phyloP scores from a whole-genome alignment of 2,329 filamentous ascomycete species.

The Elsinoe fawcettii region DNA sequence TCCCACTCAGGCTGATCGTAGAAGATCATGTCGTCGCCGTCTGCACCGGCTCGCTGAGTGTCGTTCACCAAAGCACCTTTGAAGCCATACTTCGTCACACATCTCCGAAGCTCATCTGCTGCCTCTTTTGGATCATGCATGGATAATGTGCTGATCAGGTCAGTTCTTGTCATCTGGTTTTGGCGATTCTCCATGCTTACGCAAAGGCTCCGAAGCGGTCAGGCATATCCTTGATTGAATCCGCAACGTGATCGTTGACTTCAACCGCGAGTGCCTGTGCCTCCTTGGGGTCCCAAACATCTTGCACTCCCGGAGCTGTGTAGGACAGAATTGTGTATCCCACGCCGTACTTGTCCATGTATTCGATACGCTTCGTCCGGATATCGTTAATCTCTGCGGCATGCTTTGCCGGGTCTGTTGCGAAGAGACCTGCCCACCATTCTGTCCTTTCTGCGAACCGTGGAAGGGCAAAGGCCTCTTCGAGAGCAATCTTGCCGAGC shows the following conservation, averaged over 20 bases:
- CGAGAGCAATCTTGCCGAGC: slow-evolving; percentile 54
- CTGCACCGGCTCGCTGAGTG: slow-evolving; percentile 47
- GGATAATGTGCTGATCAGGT: slow-evolving; percentile 23
- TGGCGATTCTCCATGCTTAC: slow-evolving; percentile 16
- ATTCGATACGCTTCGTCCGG: slow-evolving; percentile 36
- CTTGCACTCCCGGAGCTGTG: slow-evolving; percentile 43
- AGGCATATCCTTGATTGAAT: slow-evolving; percentile 35
- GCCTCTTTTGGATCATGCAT: slow-evolving; percentile 48
- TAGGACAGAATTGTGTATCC: slow-evolving; percentile 43
- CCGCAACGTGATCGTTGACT: slow-evolving; percentile 42
- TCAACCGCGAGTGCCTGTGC: slow-evolving; percentile 39
- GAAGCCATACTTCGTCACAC: slow-evolving; percentile 43
- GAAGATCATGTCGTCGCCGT: slow-evolving; percentile 56
- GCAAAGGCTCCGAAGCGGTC: slow-evolving; percentile 41
- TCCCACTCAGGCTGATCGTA: slow-evolving; percentile 57
- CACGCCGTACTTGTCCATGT: slow-evolving; percentile 39
- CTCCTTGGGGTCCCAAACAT: slow-evolving; percentile 38
- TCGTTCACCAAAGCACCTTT: slow-evolving; percentile 30
- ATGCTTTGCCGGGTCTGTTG: slow-evolving; percentile 53
- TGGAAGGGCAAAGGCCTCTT: slow-evolving; percentile 56
- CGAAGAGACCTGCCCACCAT: slow-evolving; percentile 56
- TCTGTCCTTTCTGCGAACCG: slow-evolving; percentile 50
- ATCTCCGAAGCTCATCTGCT: slow-evolving; percentile 44
- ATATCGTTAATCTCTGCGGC: slow-evolving; percentile 46
- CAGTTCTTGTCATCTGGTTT: neutral